Percentiles rank a stretch among this genome's conserved stretches.
phyloP scores from a whole-genome alignment of 805 yeast species.

The Saccharomycopsis sp. region DNA sequence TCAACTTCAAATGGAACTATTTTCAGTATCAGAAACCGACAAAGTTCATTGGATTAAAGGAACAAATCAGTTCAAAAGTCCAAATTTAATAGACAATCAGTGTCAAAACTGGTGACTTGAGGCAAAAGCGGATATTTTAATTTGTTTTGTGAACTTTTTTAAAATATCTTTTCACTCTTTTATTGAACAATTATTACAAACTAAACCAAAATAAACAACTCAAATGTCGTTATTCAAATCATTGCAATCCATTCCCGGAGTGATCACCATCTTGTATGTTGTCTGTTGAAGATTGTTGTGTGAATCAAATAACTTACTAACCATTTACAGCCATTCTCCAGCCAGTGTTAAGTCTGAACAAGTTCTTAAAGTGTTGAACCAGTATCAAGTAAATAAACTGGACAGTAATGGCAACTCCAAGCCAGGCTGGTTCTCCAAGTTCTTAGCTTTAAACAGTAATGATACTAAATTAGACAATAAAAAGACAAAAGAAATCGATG shows the following conservation, averaged over 20 bases:
- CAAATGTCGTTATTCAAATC: slow-evolving; percentile 29
- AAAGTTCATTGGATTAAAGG: background rate
- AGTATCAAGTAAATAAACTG: slow-evolving; percentile 7
- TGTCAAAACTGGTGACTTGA: background rate
- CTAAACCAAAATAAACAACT: background rate
- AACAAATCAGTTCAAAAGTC: background rate
- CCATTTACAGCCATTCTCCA: slow-evolving; percentile 11
- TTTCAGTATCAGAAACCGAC: background rate
- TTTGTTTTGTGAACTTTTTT: too few relatives aligned
- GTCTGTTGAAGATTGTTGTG: background rate
- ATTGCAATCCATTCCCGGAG: slow-evolving; percentile 26
- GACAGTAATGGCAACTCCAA: slow-evolving; percentile 1
- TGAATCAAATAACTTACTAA: background rate
- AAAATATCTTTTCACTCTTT: too few relatives aligned
- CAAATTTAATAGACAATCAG: background rate
- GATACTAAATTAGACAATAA: background rate
- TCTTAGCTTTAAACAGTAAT: slow-evolving; percentile 2
- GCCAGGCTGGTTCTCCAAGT: slow-evolving; percentile 13
- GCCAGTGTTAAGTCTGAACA: slow-evolving; percentile 3
- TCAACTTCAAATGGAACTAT: background rate
- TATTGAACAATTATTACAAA: too few relatives aligned
- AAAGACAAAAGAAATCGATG: slow-evolving; percentile 11
- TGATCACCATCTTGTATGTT: slow-evolving; percentile 29
- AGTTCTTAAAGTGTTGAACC: slow-evolving; percentile 10
- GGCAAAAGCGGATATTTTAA: too few relatives aligned